Evolutionary conservation across 2,329 filamentous ascomycete species (phyloP).

Genomic region (Exutisphaerella laricina): DNA sequence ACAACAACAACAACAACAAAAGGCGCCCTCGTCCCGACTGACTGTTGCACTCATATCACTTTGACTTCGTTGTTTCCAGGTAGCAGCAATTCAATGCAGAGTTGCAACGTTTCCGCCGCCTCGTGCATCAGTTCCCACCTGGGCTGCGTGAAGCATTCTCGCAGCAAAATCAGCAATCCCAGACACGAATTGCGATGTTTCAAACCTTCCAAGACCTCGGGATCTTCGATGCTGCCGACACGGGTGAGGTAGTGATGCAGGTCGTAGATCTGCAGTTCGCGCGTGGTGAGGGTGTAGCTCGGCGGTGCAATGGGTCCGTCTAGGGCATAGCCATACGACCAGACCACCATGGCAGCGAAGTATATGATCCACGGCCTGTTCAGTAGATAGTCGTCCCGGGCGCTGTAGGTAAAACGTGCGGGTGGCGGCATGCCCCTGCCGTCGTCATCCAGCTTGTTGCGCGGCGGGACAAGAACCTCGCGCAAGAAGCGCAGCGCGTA

Average conservation of each 20-base stretch:
- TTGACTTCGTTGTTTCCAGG: constrained; percentile 23
- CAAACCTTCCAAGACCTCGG: constrained; percentile 69
- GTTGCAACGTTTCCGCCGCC: constrained; percentile 70
- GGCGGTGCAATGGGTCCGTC: constrained; percentile 59
- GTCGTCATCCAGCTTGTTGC: constrained; percentile 23
- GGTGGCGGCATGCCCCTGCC: constrained; percentile 29
- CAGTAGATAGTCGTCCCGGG: constrained; percentile 80
- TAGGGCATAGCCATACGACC: constrained; percentile 88
- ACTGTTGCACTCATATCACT: not conserved
- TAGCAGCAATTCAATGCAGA: constrained; percentile 64
- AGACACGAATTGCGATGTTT: constrained; percentile 76
- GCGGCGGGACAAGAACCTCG: constrained; percentile 69
- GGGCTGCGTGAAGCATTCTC: constrained; percentile 73
- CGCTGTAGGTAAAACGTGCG: constrained; percentile 58
- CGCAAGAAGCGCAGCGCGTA: constrained; percentile 85
- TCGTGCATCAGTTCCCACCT: constrained; percentile 91
- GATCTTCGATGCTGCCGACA: constrained; percentile 65
- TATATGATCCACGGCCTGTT: constrained; percentile 95
- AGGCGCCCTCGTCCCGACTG: not conserved
- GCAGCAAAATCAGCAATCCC: constrained; percentile 73
- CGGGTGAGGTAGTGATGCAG: constrained; percentile 74
- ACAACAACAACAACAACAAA: not conserved
- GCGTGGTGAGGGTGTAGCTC: constrained; percentile 49
- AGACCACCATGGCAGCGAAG: constrained; percentile 85
- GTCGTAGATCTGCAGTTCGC: constrained; percentile 63